phyloP scores from a whole-genome alignment of 176 grass and related monocot species.

The Bonia amplexicaulis region DNA sequence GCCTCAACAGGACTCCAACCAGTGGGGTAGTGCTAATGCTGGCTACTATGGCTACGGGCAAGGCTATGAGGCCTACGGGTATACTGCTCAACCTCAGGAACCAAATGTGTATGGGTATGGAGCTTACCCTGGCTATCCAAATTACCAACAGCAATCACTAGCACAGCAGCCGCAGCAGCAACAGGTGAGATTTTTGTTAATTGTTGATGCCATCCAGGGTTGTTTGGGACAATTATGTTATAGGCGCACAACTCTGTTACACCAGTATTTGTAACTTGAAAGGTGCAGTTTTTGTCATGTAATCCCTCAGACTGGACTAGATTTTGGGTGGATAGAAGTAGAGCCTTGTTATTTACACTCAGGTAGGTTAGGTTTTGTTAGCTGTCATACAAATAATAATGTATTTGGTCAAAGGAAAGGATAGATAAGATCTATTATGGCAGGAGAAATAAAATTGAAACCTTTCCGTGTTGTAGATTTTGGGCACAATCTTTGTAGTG shows the following conservation, averaged over 20 bases:
- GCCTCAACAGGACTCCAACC: conserved; percentile 75
- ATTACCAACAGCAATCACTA: conserved; percentile 62
- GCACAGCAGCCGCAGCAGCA: conserved; percentile 56
- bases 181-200: conserved; percentile 38
- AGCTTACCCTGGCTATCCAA: conserved; percentile 66
- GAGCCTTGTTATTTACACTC: background rate
- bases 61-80: conserved; percentile 75
- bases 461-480: background rate
- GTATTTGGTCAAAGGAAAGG: background rate
- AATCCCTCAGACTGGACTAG: background rate
- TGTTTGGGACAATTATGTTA: background rate
- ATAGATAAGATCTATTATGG: background rate
- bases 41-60: conserved; percentile 74
- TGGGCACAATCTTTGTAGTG: background rate
- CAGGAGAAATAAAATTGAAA: background rate
- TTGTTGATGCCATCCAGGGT: background rate
- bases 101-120: conserved; percentile 69
- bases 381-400: background rate
- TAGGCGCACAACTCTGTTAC: background rate
- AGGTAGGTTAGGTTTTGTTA: background rate
- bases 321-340: background rate
- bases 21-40: conserved; percentile 57
- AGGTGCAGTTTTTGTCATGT: background rate
- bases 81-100: conserved; percentile 61
- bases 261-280: background rate